phyloP scores from a whole-genome alignment of 208 protist genomes.

The Wallacemonas collosoma region DNA sequence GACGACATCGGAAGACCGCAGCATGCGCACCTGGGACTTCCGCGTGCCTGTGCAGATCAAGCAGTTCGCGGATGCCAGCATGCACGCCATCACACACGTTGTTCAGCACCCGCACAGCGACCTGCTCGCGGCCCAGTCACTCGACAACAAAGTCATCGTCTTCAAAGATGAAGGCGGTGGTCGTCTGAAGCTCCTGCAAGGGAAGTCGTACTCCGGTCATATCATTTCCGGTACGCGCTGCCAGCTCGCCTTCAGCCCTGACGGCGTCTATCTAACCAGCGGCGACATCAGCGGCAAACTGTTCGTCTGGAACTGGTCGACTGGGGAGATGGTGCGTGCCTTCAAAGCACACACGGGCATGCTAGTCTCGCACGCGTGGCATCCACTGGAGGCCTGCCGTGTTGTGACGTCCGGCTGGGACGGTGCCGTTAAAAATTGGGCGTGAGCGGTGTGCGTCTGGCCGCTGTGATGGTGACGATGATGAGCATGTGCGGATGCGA shows the following conservation, averaged over 20 bases:
- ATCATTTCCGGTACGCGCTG: constrained; percentile 93
- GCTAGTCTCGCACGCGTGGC: constrained; percentile 92
- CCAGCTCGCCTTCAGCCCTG: constrained; percentile 90
- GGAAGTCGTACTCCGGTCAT: constrained; percentile 93
- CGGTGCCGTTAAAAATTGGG: constrained; percentile 92
- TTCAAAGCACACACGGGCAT: constrained; percentile 87
- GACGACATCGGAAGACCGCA: constrained; percentile 96
- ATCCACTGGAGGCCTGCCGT: constrained; percentile 91
- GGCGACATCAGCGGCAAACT: constrained; percentile 93
- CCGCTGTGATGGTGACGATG: too few relatives aligned
- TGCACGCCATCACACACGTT: constrained; percentile 93
- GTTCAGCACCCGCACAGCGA: constrained; percentile 88
- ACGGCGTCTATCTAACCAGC: constrained; percentile 90
- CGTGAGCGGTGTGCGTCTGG: constrained; percentile 31
- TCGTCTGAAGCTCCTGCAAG: constrained; percentile 75
- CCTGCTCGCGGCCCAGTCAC: constrained; percentile 92
- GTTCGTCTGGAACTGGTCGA: constrained; percentile 95
- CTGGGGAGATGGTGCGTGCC: constrained; percentile 75
- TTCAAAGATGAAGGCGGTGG: constrained; percentile 84
- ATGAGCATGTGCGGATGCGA: too few relatives aligned
- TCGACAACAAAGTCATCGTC: constrained; percentile 96
- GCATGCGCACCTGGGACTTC: constrained; percentile 97
- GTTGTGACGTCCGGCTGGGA: constrained; percentile 95
- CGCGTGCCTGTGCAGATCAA: constrained; percentile 96
- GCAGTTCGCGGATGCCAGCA: constrained; percentile 94